Percentiles rank a stretch among this genome's conserved stretches.
phyloP scores from a whole-genome alignment of 164 flowering plant genomes.

The Annona cherimola region DNA sequence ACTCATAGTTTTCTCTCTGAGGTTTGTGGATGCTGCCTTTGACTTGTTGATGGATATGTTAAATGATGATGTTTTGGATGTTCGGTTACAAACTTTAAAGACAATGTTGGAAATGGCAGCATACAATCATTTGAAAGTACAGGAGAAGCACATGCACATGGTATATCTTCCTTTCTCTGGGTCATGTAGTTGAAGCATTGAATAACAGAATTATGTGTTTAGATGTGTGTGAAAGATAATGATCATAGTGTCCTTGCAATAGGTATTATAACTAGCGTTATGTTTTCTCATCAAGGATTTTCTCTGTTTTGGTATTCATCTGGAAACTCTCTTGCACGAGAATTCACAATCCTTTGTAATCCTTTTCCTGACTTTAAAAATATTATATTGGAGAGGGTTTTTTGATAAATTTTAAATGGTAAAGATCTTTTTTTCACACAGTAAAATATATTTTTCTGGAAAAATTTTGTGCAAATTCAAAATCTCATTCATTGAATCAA shows the following conservation, averaged over 20 bases:
- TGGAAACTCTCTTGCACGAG: background rate
- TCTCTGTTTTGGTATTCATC: background rate
- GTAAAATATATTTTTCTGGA: no score
- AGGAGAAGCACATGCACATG: conserved; percentile 64
- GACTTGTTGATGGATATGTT: conserved; percentile 62
- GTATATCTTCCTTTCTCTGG: conserved; percentile 27
- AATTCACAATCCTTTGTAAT: background rate
- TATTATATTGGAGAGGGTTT: no score
- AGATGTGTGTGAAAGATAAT: background rate
- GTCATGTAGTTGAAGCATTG: no score
- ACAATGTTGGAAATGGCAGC: conserved; percentile 56
- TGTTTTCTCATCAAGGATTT: background rate
- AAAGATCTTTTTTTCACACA: no score
- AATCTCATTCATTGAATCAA: no score
- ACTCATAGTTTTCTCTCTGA: conserved; percentile 36
- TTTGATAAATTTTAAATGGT: no score
- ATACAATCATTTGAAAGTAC: conserved; percentile 38
- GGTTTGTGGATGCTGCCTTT: conserved; percentile 57
- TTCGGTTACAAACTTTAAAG: conserved; percentile 58
- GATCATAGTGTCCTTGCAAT: background rate
- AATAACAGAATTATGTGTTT: background rate
- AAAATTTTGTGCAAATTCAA: no score
- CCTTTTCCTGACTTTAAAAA: no score
- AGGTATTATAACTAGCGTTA: background rate
- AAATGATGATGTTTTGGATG: conserved; percentile 62